A percentile compares a stretch with the other conserved stretches of the same genome.
These are phyloP conservation scores for Globisporangium yorkense DNA, from an alignment of 352 stramenopile genomes.

Conservation along the genomic window DNA sequence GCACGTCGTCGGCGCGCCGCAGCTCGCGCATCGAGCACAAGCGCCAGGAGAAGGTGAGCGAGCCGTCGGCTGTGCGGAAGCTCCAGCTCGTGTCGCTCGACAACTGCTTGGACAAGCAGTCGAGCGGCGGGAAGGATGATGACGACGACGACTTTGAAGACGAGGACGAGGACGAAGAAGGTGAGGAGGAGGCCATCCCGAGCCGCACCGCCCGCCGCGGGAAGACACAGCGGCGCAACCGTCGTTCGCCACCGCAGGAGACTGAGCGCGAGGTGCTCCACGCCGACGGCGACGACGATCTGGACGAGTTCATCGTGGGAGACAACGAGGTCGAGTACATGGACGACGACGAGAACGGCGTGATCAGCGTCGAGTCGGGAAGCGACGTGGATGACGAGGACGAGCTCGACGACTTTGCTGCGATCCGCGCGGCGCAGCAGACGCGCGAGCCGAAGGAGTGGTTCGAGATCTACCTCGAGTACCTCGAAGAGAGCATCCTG, in stretches of 20 bases:
- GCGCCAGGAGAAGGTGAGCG: constrained; percentile 38
- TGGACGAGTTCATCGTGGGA: constrained; percentile 74
- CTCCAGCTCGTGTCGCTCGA: constrained; percentile 58
- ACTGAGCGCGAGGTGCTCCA: constrained; percentile 29
- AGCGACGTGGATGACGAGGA: constrained; percentile 32
- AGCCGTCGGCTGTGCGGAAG: constrained; percentile 32
- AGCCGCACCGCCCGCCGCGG: constrained; percentile 5
- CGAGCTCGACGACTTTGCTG: constrained; percentile 31
- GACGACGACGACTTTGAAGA: constrained; percentile 33
- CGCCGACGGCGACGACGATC: constrained; percentile 52
- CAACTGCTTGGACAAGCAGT: constrained; percentile 54
- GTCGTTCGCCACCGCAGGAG: constrained; percentile 11
- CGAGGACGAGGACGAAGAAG: constrained; percentile 10
- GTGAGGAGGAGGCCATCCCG: background rate
- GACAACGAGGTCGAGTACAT: constrained; percentile 87
- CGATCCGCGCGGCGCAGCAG: constrained; percentile 25
- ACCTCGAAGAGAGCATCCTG: constrained; percentile 69
- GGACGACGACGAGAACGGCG: constrained; percentile 72
- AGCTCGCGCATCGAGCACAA: constrained; percentile 61
- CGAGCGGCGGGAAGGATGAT: constrained; percentile 20
- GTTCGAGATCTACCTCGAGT: constrained; percentile 82
- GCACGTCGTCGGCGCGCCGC: constrained; percentile 36
- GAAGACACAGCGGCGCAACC: background rate
- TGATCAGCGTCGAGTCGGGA: constrained; percentile 53
- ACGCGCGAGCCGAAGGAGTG: constrained; percentile 68